Base-by-base conservation (phyloP, 1,284 basidiomycete genomes). In the Xerocomus subilludens region DNA sequence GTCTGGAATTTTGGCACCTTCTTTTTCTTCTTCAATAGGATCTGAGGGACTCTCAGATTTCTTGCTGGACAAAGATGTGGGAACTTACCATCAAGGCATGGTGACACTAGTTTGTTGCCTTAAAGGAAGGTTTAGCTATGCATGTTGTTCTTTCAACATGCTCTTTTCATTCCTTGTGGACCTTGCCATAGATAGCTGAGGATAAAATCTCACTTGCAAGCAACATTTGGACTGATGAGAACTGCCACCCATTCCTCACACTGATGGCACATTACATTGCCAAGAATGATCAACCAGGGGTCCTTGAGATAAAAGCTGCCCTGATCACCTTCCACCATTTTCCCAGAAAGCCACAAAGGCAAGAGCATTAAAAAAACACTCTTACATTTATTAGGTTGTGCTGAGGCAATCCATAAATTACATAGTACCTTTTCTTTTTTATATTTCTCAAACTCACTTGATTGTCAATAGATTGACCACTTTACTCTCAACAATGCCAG, bases 241-340 rank as follows among this genome's bases (percentile, higher is more conserved):
- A 59, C 6, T n/a, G 21, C 9, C 9, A 18, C 2, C 36, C 65
- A 16, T 72, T 51, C n/a, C 49, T 63, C 4, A 58, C 45, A 14
- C 30, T 72, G 16, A 72, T 58, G 4, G 58, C 49, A 3, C 65
- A 72, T 21, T 72, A 53, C 33, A 62, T 72, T 10, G 25, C 38
- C 3, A 47, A 36, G 18, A 62, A 62, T 20, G 55, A 70, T 30
- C 32, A 47, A 45, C 53, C 16, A 36, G 38, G 58, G 10, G 45
- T 51, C 4, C 66, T 72, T 9, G 20, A 47, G 36, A 32, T 74
- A 32, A 74, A 62, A 58, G 73, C 33, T 20, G 60, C 32, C 5
- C 47, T 74, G 4, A 67, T 74, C n/a, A 30, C 73, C 3, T 74
- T 74, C n/a, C 70, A 72, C 51, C 58, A 72, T n/a, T 2, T 74